These are phyloP conservation scores for Ogataea naganishii DNA, from an alignment of 805 yeast species.

Conservation along the genomic window DNA sequence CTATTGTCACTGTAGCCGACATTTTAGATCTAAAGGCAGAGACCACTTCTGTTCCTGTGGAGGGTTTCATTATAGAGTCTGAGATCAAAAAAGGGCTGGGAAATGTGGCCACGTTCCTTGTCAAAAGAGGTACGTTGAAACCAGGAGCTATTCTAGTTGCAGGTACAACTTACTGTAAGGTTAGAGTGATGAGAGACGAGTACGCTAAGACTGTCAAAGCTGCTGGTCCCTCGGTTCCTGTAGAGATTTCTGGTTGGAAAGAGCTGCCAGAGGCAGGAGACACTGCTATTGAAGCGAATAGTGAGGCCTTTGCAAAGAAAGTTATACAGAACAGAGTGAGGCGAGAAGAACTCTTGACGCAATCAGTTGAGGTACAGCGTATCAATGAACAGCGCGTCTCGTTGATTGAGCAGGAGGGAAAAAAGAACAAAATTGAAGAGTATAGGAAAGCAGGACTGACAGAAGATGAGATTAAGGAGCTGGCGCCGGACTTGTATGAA, in stretches of 20 bases:
- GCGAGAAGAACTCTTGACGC: slow-evolving; percentile 42
- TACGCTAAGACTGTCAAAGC: slow-evolving; percentile 48
- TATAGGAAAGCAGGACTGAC: slow-evolving; percentile 55
- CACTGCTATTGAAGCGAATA: slow-evolving; percentile 64
- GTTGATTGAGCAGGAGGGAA: slow-evolving; percentile 41
- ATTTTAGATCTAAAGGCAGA: slow-evolving; percentile 69
- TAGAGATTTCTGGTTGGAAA: slow-evolving; percentile 91
- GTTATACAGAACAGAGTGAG: slow-evolving; percentile 59
- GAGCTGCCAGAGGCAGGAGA: slow-evolving; percentile 90
- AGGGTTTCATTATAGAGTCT: slow-evolving; percentile 89
- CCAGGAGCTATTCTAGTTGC: slow-evolving; percentile 73
- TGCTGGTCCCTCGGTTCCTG: slow-evolving; percentile 87
- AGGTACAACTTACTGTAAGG: slow-evolving; percentile 81
- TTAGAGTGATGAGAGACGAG: slow-evolving; percentile 71
- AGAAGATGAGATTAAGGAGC: slow-evolving; percentile 32
- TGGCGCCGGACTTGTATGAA: slow-evolving; percentile 23
- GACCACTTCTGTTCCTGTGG: slow-evolving; percentile 40
- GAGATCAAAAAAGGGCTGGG: slow-evolving; percentile 78
- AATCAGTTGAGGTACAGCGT: slow-evolving; percentile 55
- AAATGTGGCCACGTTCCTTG: slow-evolving; percentile 73
- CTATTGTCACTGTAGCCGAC: slow-evolving; percentile 78
- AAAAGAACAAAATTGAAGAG: slow-evolving; percentile 46
- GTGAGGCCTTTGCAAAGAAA: slow-evolving; percentile 66
- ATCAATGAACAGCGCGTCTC: slow-evolving; percentile 62
- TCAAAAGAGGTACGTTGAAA: slow-evolving; percentile 68